Conservation (phyloP, 2,329 filamentous ascomycete genomes). For the Phaeoacremonium minimum region DNA sequence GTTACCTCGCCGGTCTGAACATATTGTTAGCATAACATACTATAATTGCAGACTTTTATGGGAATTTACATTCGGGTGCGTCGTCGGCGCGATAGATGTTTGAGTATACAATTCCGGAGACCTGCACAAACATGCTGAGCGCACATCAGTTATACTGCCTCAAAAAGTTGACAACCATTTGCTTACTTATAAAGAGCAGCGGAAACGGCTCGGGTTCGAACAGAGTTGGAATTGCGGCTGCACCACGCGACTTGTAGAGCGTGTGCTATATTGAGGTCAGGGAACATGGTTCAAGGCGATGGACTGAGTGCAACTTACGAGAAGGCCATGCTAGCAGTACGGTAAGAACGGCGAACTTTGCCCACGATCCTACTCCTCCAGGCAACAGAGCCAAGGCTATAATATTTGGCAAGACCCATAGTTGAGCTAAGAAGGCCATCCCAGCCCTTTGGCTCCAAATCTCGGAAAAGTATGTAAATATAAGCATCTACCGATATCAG, state of each 20-base stretch:
- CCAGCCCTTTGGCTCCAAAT: background rate
- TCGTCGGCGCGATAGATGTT: conserved; percentile 28
- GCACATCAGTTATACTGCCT: background rate
- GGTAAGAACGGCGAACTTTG: conserved; percentile 23
- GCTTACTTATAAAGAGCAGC: conserved; percentile 52
- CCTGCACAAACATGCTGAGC: conserved; percentile 15
- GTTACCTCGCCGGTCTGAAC: conserved; percentile 11
- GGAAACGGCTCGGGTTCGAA: conserved; percentile 53
- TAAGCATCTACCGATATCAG: background rate
- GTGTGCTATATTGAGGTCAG: conserved; percentile 27
- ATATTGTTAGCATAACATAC: too few species aligned
- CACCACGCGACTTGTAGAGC: conserved; percentile 54
- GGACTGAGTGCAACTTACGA: conserved; percentile 18
- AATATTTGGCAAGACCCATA: background rate
- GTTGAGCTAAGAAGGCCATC: background rate
- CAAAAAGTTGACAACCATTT: conserved; percentile 19
- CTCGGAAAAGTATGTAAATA: background rate
- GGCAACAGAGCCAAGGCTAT: background rate
- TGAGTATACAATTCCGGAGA: conserved; percentile 13
- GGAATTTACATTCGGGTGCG: conserved; percentile 8
- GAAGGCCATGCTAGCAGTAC: conserved; percentile 27
- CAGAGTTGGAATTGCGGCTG: conserved; percentile 53
- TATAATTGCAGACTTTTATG: background rate
- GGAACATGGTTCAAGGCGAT: conserved; percentile 25
- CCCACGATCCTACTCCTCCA: background rate